Conservation (phyloP, 2,329 filamentous ascomycete genomes). For the Tympanopsis confertula region DNA sequence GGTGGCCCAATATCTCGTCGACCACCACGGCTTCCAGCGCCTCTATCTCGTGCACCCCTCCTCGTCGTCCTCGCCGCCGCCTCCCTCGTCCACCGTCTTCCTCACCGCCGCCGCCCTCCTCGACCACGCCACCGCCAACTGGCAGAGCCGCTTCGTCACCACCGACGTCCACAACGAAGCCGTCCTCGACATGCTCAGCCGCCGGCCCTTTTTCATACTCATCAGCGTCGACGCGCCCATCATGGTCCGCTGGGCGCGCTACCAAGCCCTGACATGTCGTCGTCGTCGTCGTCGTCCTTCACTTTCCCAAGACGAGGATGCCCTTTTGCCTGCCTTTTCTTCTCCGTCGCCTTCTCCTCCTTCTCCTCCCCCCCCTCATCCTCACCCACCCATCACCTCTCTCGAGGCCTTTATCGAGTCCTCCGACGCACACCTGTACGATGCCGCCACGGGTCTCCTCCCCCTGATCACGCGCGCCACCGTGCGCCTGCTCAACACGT, state of each 20-base stretch:
- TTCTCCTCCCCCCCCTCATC: constrained; percentile 2
- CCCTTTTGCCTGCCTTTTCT: constrained; percentile 10
- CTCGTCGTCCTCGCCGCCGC: constrained; percentile 46
- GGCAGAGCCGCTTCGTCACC: constrained; percentile 76
- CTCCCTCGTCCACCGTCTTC: constrained; percentile 51
- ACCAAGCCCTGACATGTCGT: constrained; percentile 43
- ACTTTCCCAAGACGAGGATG: constrained; percentile 3
- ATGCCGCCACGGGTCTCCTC: constrained; percentile 49
- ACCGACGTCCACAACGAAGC: constrained; percentile 67
- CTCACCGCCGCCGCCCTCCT: constrained; percentile 56
- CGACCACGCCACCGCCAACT: constrained; percentile 74
- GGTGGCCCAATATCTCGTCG: constrained; percentile 75
- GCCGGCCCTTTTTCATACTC: constrained; percentile 84
- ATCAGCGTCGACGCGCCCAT: constrained; percentile 86
- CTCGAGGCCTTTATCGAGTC: constrained; percentile 44
- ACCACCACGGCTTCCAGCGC: constrained; percentile 70
- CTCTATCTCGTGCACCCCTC: constrained; percentile 40
- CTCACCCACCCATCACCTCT: constrained; percentile 13
- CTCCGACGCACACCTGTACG: constrained; percentile 69
- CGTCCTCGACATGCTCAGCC: constrained; percentile 62
- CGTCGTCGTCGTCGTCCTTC: background rate
- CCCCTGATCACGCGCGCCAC: constrained; percentile 72
- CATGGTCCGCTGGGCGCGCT: constrained; percentile 71
- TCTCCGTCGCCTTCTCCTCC: background rate
- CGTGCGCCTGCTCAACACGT: constrained; percentile 77